Percentiles rank a stretch among this genome's conserved stretches.
Conservation (phyloP, 306 rosid genomes). For the Cotoneaster glaucophyllus region DNA sequence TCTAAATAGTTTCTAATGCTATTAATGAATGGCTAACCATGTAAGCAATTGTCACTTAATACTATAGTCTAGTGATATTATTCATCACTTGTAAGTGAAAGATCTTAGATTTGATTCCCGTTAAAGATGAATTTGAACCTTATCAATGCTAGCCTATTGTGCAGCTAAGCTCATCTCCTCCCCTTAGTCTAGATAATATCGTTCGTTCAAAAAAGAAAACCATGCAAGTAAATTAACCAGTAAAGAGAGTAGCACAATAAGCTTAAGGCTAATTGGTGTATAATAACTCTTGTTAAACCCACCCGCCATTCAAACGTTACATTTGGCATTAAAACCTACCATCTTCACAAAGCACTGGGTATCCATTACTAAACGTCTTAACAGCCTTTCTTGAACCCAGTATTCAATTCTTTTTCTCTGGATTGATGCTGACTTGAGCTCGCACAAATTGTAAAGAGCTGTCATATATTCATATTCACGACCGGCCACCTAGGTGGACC, state of each 20-base stretch:
- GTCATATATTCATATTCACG: not conserved
- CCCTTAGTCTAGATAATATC: too few species aligned
- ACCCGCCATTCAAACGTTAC: not conserved
- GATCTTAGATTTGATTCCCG: too few species aligned
- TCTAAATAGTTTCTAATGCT: too few species aligned
- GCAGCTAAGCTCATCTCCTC: too few species aligned
- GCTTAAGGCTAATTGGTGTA: not conserved
- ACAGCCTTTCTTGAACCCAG: not conserved
- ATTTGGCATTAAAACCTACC: not conserved
- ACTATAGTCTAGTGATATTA: too few species aligned
- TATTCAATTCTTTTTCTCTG: not conserved
- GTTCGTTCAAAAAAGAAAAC: too few species aligned
- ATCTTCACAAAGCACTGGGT: not conserved
- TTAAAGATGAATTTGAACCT: too few species aligned
- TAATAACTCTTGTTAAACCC: not conserved
- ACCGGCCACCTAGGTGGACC: not conserved
- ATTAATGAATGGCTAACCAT: too few species aligned
- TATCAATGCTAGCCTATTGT: too few species aligned
- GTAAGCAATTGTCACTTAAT: too few species aligned
- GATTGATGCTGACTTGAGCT: not conserved
- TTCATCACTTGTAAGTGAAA: accelerated
- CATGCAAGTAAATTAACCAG: not conserved
- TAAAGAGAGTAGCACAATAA: not conserved
- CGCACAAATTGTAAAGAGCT: not conserved
- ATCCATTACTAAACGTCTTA: not conserved